Evolutionary conservation across 495 filamentous ascomycete species (phyloP).

Genomic region (Pyronema omphalodes): DNA sequence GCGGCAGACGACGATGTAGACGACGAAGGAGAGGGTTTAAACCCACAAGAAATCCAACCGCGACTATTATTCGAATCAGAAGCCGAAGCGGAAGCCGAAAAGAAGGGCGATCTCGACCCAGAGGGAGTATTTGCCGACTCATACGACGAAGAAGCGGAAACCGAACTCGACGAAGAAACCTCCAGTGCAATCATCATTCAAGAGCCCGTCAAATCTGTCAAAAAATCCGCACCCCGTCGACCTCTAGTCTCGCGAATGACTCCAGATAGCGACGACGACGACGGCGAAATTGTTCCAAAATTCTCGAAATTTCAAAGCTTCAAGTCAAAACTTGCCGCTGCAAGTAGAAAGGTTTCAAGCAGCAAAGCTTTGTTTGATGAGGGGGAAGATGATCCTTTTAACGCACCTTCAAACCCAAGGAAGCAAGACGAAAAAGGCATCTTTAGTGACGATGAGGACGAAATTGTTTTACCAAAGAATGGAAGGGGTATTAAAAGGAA

Average conservation of each 20-base stretch:
- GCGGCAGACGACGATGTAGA: conserved; percentile 30
- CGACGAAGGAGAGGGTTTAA: conserved; percentile 32
- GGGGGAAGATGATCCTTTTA: conserved; percentile 1
- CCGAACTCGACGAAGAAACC: conserved; percentile 33
- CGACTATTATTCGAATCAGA: conserved; percentile 54
- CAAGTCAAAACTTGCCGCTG: neutral
- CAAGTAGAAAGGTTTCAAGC: neutral
- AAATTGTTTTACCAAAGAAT: neutral
- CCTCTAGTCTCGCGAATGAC: conserved; percentile 1
- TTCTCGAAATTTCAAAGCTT: neutral
- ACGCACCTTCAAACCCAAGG: neutral
- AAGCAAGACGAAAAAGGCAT: neutral
- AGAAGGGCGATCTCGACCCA: conserved; percentile 11
- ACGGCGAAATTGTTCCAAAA: neutral
- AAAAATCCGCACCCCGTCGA: neutral
- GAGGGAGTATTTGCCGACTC: conserved; percentile 15
- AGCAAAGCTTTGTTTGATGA: conserved; percentile 6
- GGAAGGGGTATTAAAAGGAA: neutral
- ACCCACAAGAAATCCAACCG: conserved; percentile 60
- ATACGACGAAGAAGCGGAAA: conserved; percentile 29
- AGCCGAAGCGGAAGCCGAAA: conserved; percentile 1
- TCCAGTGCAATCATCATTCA: conserved; percentile 1
- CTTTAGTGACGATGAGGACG: conserved; percentile 1
- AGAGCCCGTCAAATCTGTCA: neutral
- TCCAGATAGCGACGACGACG: conserved; percentile 3